Conservation (phyloP, 2,329 filamentous ascomycete species). For the Capronia americana region DNA sequence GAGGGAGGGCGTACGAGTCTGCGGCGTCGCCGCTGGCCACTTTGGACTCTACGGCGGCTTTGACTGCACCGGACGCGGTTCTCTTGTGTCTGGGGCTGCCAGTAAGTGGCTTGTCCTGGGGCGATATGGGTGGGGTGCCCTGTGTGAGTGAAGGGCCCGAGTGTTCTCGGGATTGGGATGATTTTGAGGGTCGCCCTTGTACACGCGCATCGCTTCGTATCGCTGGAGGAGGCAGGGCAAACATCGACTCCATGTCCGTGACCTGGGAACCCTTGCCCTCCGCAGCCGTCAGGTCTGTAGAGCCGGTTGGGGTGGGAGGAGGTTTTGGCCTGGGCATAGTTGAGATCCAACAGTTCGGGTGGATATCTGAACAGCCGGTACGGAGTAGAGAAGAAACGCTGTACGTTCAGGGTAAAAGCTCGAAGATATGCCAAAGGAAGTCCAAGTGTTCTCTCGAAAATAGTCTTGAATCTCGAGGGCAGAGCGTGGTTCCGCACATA, state of each 20-base stretch:
- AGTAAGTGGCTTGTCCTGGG: slow-evolving; percentile 42
- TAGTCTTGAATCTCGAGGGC: not conserved
- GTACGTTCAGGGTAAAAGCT: not conserved
- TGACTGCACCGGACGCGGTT: slow-evolving; percentile 36
- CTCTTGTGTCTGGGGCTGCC: slow-evolving; percentile 36
- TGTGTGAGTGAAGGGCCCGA: slow-evolving; percentile 51
- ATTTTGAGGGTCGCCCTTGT: slow-evolving; percentile 47
- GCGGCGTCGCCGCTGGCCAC: slow-evolving; percentile 51
- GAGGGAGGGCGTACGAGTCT: slow-evolving; percentile 79
- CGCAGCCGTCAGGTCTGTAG: slow-evolving; percentile 77
- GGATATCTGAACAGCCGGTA: not conserved
- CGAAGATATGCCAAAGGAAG: not conserved
- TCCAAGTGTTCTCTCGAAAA: not conserved
- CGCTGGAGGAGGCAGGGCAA: slow-evolving; percentile 79
- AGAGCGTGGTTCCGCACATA: not conserved
- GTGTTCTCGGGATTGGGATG: slow-evolving; percentile 57
- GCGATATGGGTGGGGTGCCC: slow-evolving; percentile 37
- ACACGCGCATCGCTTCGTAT: slow-evolving; percentile 59
- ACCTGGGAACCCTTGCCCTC: slow-evolving; percentile 48
- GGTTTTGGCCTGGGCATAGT: slow-evolving; percentile 70
- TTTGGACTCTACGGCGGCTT: slow-evolving; percentile 35
- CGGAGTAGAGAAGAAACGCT: not conserved
- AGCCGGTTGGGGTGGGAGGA: slow-evolving; percentile 79
- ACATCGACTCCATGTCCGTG: slow-evolving; percentile 65
- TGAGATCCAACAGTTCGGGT: not conserved